Evolutionary conservation across 768 basidiomycete genomes (phyloP), one percentile per base, ranked within the genome.

Genomic region (Psilocybe cyanescens): DNA sequence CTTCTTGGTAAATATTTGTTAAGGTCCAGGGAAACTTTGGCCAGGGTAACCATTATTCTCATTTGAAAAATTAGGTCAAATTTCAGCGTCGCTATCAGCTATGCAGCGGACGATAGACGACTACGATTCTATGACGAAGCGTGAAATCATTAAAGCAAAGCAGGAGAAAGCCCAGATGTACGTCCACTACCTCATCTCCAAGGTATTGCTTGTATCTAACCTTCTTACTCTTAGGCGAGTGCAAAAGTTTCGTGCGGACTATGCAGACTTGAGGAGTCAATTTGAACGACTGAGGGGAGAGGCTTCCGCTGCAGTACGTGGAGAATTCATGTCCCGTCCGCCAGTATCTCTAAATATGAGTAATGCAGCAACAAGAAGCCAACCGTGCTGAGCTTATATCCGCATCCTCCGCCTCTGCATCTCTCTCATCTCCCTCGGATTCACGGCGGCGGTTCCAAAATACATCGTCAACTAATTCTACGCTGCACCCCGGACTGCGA

Each of bases 101-200:
- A 89, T 99, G 84, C 89, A 92, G 53, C 79, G 97, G 59, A 95
- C 97, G 57, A 89, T 99, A 64, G 96, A 98, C 62, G 97, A 99
- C 71, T 99, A 97, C 71, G 96, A 98, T 68, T 90, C 92, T 8
- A 95, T 99, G 92, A 94, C 93, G 0, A 93, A 90, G 78, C 83
- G 96, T 63, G 97, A 99, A 75, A 94, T 97, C 71, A 95, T 99
- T 55, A 94, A 92, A 67, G 88, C 92, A 48, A 99, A 97, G 77
- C 90, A 95, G 75, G 97, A 98, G 78, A 99, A 99, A 78, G 97
- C 96, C 0, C 84, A 91, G 71, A 90, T 91, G 93, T 95, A 68
- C 68, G 86, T 76, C 45, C 31, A 44, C 14, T 24, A 19, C 44
- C 30, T 11, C 47, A 11, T 24, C 49, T 52, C 3, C 44, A 30